Conservation (phyloP, 1,284 basidiomycete species). For the Trichosporon sp. region DNA sequence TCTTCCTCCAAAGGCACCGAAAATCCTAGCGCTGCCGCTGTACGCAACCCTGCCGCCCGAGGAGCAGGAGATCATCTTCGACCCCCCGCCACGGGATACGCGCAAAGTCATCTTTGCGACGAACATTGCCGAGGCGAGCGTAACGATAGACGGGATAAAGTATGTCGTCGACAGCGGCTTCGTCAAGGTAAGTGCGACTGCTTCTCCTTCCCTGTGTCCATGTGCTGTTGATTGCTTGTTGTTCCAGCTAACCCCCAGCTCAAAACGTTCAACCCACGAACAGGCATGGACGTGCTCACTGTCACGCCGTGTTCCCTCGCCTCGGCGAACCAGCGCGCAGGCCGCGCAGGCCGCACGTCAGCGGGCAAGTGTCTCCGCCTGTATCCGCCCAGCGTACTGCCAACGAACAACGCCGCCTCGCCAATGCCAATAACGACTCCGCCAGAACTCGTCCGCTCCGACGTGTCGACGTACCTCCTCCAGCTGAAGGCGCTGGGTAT, state of each 20-base stretch:
- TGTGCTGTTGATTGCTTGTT: conserved; percentile 16
- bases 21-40: conserved; percentile 66
- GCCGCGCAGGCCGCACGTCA: conserved; percentile 83
- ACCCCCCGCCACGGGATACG: conserved; percentile 62
- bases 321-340: conserved; percentile 79
- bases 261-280: conserved; percentile 74
- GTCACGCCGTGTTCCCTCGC: conserved; percentile 74
- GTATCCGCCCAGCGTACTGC: conserved; percentile 64
- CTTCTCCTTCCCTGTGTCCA: background rate
- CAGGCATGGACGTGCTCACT: conserved; percentile 71
- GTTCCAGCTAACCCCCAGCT: conserved; percentile 54
- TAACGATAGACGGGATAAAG: conserved; percentile 91
- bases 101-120: conserved; percentile 91
- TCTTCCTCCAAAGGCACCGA: conserved; percentile 58
- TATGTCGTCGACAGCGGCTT: conserved; percentile 95
- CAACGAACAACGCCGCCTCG: conserved; percentile 50
- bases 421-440: conserved; percentile 59
- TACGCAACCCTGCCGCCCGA: conserved; percentile 81
- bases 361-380: conserved; percentile 90
- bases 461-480: conserved; percentile 79
- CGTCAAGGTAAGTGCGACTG: conserved; percentile 66
- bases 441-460: conserved; percentile 83
- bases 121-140: conserved; percentile 95
- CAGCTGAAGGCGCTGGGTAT: conserved; percentile 92
- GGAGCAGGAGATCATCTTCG: conserved; percentile 81